Evolutionary conservation across 108 stramenopile species (phyloP).

Genomic region (Aurantiochytrium sp.): DNA sequence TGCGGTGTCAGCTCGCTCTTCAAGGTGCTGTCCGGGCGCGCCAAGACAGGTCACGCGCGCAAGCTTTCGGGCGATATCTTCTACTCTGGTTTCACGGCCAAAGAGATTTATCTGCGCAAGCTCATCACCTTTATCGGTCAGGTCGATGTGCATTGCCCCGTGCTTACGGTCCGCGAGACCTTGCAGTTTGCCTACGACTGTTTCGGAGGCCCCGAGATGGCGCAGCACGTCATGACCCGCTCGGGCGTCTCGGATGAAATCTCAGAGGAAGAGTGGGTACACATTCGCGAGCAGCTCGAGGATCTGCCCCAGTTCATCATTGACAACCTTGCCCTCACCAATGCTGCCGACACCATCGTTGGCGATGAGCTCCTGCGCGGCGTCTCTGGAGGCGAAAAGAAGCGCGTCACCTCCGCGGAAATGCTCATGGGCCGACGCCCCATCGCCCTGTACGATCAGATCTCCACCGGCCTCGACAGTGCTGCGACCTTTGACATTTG

Average conservation of each 20-base stretch:
- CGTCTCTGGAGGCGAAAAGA: conserved; percentile 74
- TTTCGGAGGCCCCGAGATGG: background rate
- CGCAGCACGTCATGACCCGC: background rate
- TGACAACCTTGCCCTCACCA: conserved; percentile 40
- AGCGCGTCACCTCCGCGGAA: conserved; percentile 73
- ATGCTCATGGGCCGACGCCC: conserved; percentile 48
- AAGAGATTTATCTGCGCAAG: background rate
- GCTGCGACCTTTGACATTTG: conserved; percentile 73
- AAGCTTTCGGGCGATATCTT: background rate
- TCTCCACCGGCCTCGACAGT: conserved; percentile 68
- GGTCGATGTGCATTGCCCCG: background rate
- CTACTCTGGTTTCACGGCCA: background rate
- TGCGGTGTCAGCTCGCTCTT: conserved; percentile 56
- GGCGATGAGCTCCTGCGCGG: conserved; percentile 63
- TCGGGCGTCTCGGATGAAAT: background rate
- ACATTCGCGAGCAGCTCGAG: conserved; percentile 8
- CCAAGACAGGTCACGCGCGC: background rate
- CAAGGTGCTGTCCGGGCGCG: background rate
- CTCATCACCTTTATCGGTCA: background rate
- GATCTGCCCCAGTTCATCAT: conserved; percentile 47
- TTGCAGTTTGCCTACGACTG: background rate
- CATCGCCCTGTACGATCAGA: conserved; percentile 56
- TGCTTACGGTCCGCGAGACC: conserved; percentile 25
- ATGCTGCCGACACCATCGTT: conserved; percentile 43
- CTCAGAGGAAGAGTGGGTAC: background rate